Conservation (phyloP, 2,329 filamentous ascomycete species). For the Aspergillus hortae region DNA sequence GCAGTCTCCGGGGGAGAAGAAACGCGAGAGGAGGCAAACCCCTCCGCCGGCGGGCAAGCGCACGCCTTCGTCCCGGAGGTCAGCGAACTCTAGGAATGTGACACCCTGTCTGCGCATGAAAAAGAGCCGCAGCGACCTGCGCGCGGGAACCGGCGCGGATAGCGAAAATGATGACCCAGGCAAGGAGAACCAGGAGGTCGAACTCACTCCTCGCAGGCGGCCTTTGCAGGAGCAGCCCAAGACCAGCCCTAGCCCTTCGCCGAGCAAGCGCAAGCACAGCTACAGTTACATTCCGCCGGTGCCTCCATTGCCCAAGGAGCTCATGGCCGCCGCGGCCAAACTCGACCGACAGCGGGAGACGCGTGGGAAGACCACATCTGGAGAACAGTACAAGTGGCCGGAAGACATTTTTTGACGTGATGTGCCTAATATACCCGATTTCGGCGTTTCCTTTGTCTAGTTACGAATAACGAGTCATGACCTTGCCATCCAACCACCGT, state of each 20-base stretch:
- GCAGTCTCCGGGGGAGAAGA: neutral
- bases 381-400: constrained; percentile 39
- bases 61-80: constrained; percentile 13
- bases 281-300: constrained; percentile 39
- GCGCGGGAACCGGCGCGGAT: constrained; percentile 10
- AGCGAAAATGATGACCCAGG: constrained; percentile 1
- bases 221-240: constrained; percentile 8
- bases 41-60: constrained; percentile 13
- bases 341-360: constrained; percentile 14
- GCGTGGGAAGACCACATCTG: constrained; percentile 6
- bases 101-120: constrained; percentile 21
- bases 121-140: constrained; percentile 18
- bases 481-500: neutral
- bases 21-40: constrained; percentile 13
- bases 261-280: constrained; percentile 9
- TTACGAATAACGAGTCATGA: neutral
- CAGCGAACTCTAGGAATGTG: constrained; percentile 19
- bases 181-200: constrained; percentile 14
- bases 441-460: neutral
- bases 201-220: constrained; percentile 5
- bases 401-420: constrained; percentile 40
- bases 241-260: constrained; percentile 14
- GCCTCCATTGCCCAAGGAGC: constrained; percentile 36
- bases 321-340: constrained; percentile 26
- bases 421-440: neutral